Evolutionary conservation across 305 asterid genomes (phyloP), one percentile per base, ranked within the genome.

Genomic region (Plantago coronopus): DNA sequence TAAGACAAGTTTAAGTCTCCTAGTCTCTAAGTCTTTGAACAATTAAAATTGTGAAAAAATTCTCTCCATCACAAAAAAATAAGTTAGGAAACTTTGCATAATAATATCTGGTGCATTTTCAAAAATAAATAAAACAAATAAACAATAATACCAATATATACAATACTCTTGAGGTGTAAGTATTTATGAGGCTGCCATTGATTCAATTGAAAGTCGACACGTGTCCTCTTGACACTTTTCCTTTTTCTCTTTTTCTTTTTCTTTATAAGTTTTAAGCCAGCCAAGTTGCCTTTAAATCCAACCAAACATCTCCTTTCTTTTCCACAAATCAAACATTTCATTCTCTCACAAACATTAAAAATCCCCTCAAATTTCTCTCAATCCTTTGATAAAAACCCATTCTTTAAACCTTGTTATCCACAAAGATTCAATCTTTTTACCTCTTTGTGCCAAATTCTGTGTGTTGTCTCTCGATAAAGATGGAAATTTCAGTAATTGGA

Each of bases 401-500:
- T 16, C 17, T 42, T 54, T 53, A 19, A 69, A 63, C 18, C 29
- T 17, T 1, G 5, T 25, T n/a, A 8, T 0, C 48, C 44, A 7
- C 20, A 48, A 49, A 49, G 38, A 46, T 31, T 38, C 59, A 45
- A 51, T 34, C 5, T 55, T 68, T 47, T 11, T 53, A 37, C 23
- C 58, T 20, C 14, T 14, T 47, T 43, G 15, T 7, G 27, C 55
- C 27, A 22, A 31, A 34, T 2, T 54, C 31, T 18, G 49, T 54
- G 22, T 47, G 19, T 50, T 42, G 12, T 8, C 2, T 8, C 2
- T 38, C 43, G 40, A 34, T 38, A 12, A 62, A 34, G 13, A 87
- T 87, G 97, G 94, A 82, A 75, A 46, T 82, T 59, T 87, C 87
- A 47, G 76, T 78, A 53, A 74, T 82, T 16, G 83, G 89, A 70